Evolutionary conservation across 75 land plant genomes (phyloP), one percentile per base, ranked within the genome.

Genomic region (Pseudotsuga menziesii): DNA sequence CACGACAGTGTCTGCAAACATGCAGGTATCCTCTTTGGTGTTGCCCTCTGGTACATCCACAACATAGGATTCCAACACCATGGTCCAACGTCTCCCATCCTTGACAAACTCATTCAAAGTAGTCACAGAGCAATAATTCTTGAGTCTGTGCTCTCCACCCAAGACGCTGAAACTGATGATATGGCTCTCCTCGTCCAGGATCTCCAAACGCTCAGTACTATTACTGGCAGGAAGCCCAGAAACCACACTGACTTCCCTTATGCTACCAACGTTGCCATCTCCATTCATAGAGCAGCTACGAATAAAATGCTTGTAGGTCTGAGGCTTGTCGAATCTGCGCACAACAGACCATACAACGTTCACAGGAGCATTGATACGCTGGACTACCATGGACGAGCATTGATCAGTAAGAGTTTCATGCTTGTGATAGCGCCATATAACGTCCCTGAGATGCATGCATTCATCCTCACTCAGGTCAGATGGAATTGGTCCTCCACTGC

Each of bases 11-110:
- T 87, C 89, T 4, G 76, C 85, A 41, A 89, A 89, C 88, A 88
- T 79, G 78, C 76, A 78, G 26, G 91, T 88, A 25, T 89, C 91
- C 61, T 88, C 89, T 22, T 57, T 79, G 4, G 91, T 88, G 73
- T 88, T 89, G 20, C 91, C 91, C 22, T 79, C 85, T 4, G 91
- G 91, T 23, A 89, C 75, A 26, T 88, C 90, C 6, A 88, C 91
- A 3, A 83, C 71, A 44, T 89, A 89, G 0, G 91, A 89, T 76
- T 89, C 91, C 39, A 88, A 27, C 55, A 89, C 91, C 12, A 87
- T 19, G 56, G 82, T 82, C 67, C 79, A 36, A 0, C 39, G 16
- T 35, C 25, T 32, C 58, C 75, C 75, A 44, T 75, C 60, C 6
- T 57, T 39, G 7, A 23, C 60, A 26, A 74, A 57, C 59, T 61